These are phyloP conservation scores for Cubamyces lactineus DNA, from an alignment of 768 basidiomycete species.

Conservation along the genomic window DNA sequence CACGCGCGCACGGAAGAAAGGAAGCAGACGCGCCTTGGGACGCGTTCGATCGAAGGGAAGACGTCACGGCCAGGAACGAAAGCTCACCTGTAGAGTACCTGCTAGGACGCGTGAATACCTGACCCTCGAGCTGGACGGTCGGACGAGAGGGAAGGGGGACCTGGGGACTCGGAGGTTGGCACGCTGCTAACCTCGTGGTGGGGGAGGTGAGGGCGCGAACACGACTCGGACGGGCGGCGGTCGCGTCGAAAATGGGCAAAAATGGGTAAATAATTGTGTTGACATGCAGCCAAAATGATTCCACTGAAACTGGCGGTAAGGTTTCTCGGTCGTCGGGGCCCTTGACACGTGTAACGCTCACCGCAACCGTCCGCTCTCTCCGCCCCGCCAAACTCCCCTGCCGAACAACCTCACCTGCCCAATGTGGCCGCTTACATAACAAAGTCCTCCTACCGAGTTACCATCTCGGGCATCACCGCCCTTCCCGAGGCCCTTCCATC, in stretches of 20 bases:
- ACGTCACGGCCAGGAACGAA: constrained; percentile 16
- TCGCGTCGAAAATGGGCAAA: constrained; percentile 25
- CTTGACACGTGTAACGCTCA: constrained; percentile 33
- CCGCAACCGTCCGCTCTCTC: constrained; percentile 23
- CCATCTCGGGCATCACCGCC: constrained; percentile 18
- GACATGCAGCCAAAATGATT: constrained; percentile 32
- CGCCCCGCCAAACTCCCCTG: constrained; percentile 12
- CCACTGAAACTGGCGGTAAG: constrained; percentile 32
- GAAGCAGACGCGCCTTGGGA: constrained; percentile 19
- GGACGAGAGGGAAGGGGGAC: constrained; percentile 3
- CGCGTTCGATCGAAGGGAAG: constrained; percentile 21
- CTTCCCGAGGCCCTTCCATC: constrained; percentile 21
- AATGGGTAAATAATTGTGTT: constrained; percentile 29
- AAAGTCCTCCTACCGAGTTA: constrained; percentile 5
- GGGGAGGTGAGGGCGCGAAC: constrained; percentile 22
- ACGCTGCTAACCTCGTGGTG: constrained; percentile 24
- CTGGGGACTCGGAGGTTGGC: constrained; percentile 11
- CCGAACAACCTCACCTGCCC: constrained; percentile 25
- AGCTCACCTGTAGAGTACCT: constrained; percentile 13
- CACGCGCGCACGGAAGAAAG: constrained; percentile 19
- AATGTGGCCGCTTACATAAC: constrained; percentile 19
- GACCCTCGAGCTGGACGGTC: constrained; percentile 9
- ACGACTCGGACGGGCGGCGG: constrained; percentile 14
- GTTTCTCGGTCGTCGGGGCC: constrained; percentile 16
- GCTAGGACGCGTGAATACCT: constrained; percentile 12